These are phyloP conservation scores for Aspergillus conjunctus DNA, from an alignment of 495 filamentous ascomycete genomes.

Conservation along the genomic window DNA sequence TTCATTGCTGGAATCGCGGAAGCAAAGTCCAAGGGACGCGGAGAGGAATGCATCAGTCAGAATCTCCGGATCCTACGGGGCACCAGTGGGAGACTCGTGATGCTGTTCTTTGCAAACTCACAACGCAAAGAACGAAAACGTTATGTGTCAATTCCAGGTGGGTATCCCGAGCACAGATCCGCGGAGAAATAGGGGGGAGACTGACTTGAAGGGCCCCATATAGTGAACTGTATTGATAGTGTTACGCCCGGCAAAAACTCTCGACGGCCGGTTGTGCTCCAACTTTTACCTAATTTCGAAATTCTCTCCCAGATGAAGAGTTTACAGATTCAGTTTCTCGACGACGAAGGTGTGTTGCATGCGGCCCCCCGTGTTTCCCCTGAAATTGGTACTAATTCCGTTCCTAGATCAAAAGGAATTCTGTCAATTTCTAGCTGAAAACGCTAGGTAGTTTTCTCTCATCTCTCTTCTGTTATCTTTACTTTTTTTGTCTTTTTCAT, in stretches of 20 bases:
- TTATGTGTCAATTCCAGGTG: constrained; percentile 49
- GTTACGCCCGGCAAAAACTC: constrained; percentile 46
- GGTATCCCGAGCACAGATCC: constrained; percentile 16
- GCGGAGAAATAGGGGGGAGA: not conserved
- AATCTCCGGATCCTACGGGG: constrained; percentile 48
- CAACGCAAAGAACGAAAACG: constrained; percentile 44
- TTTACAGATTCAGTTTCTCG: constrained; percentile 45
- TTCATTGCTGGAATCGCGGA: constrained; percentile 51
- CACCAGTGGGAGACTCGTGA: constrained; percentile 38
- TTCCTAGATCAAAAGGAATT: constrained; percentile 35
- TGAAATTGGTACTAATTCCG: not conserved
- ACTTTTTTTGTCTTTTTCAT: constrained; percentile 1
- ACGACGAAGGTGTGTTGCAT: constrained; percentile 45
- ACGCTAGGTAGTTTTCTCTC: not conserved
- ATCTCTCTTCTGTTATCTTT: not conserved
- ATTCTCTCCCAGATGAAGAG: constrained; percentile 45
- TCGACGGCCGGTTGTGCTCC: constrained; percentile 42
- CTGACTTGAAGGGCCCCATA: not conserved
- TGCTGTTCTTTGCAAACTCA: constrained; percentile 51
- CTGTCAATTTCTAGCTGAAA: constrained; percentile 19
- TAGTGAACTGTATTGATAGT: constrained; percentile 46
- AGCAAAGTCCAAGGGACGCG: constrained; percentile 50
- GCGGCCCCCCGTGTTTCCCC: too few species aligned
- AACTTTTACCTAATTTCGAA: constrained; percentile 49
- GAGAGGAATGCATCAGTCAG: constrained; percentile 54